Evolutionary conservation across 805 yeast species (phyloP).

Genomic region (Candida pini): DNA sequence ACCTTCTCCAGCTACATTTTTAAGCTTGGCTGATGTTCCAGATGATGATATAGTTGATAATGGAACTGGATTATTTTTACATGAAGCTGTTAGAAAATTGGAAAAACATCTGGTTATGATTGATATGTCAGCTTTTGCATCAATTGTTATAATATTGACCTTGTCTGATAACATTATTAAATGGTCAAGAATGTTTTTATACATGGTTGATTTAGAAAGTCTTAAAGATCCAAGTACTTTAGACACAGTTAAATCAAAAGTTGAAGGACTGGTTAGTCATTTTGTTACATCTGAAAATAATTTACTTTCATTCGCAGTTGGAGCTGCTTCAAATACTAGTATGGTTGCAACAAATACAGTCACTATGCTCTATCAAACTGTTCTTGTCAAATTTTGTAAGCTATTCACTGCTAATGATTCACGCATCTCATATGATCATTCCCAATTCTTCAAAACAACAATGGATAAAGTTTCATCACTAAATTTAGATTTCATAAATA

Average conservation of each 20-base stretch:
- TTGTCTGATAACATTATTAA: slow-evolving; percentile 27
- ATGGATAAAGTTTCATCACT: slow-evolving; percentile 16
- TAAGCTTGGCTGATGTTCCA: slow-evolving; percentile 5
- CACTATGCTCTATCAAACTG: slow-evolving; percentile 23
- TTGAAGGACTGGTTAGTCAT: slow-evolving; percentile 23
- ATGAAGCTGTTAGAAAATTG: slow-evolving; percentile 27
- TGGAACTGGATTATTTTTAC: slow-evolving; percentile 16
- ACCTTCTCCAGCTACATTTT: slow-evolving; percentile 26
- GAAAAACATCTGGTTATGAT: slow-evolving; percentile 23
- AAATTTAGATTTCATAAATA: slow-evolving; percentile 13
- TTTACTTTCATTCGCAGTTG: slow-evolving; percentile 22
- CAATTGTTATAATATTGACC: slow-evolving; percentile 23
- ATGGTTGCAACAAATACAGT: slow-evolving; percentile 22
- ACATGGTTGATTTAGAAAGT: slow-evolving; percentile 23
- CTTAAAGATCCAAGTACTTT: slow-evolving; percentile 16
- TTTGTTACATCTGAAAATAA: slow-evolving; percentile 22
- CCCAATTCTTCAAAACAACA: slow-evolving; percentile 15
- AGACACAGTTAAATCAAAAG: slow-evolving; percentile 16
- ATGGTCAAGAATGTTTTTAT: slow-evolving; percentile 28
- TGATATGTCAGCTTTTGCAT: slow-evolving; percentile 22
- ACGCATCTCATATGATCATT: slow-evolving; percentile 10
- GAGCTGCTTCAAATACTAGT: slow-evolving; percentile 20
- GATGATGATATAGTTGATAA: slow-evolving; percentile 2
- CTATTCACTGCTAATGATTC: slow-evolving; percentile 16
- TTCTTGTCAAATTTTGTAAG: slow-evolving; percentile 20